phyloP scores from a whole-genome alignment of 768 basidiomycete genomes.

The Lactifluus echinatus region DNA sequence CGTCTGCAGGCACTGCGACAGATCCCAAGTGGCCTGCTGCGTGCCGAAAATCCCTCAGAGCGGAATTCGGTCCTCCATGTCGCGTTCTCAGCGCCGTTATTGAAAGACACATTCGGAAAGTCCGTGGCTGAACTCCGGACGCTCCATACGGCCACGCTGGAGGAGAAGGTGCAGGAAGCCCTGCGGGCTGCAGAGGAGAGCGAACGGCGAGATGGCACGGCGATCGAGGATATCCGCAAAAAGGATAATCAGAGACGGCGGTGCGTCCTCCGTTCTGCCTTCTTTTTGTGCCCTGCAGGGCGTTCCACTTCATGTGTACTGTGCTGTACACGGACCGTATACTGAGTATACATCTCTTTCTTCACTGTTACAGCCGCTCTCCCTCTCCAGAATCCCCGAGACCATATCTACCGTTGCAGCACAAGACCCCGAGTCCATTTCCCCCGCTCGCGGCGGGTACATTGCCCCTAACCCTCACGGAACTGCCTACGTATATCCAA shows the following conservation, averaged over 20 bases:
- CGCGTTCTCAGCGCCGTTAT: neutral
- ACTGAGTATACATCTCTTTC: neutral
- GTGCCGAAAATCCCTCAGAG: conserved; percentile 1
- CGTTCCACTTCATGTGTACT: neutral
- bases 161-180: conserved; percentile 50
- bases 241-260: conserved; percentile 48
- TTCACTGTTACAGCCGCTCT: conserved; percentile 32
- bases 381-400: conserved; percentile 54
- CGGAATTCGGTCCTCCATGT: conserved; percentile 4
- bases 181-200: conserved; percentile 47
- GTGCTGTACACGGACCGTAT: too few species aligned
- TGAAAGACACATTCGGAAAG: conserved; percentile 11
- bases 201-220: conserved; percentile 41
- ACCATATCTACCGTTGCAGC: conserved; percentile 41
- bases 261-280: conserved; percentile 30
- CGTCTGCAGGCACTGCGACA: conserved; percentile 17
- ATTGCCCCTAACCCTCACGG: conserved; percentile 35
- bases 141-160: conserved; percentile 39
- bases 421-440: conserved; percentile 35
- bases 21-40: conserved; percentile 13
- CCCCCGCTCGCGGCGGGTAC: conserved; percentile 32
- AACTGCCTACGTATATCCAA: conserved; percentile 45
- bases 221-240: conserved; percentile 37
- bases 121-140: conserved; percentile 38
- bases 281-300: too few species aligned